Conservation (phyloP, 805 yeast genomes). For the Candida jianshihensis region DNA sequence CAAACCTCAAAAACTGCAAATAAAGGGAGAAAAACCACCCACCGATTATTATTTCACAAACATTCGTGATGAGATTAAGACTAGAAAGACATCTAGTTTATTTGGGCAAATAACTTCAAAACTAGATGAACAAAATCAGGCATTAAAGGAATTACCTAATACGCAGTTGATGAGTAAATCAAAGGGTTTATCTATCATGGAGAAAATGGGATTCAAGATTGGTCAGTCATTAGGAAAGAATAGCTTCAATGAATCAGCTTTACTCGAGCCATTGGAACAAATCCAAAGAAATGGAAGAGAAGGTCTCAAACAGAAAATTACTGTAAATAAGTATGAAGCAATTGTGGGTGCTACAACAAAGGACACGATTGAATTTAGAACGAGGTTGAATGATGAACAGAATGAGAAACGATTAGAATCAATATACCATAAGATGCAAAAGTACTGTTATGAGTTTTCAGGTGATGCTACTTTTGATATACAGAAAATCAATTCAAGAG, state of each 20-base stretch:
- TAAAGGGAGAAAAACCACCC: background rate
- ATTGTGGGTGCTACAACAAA: conserved; percentile 8
- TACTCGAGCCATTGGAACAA: conserved; percentile 27
- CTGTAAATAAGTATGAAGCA: background rate
- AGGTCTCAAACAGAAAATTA: conserved; percentile 20
- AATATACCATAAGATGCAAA: conserved; percentile 28
- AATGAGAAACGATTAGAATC: conserved; percentile 8
- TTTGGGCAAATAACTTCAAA: conserved; percentile 19
- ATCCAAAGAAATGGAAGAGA: conserved; percentile 11
- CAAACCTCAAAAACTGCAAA: conserved; percentile 3
- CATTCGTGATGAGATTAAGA: conserved; percentile 3
- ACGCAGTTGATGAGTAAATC: conserved; percentile 21
- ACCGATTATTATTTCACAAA: background rate
- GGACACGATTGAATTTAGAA: conserved; percentile 12
- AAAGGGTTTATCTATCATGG: conserved; percentile 46
- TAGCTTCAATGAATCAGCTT: conserved; percentile 14
- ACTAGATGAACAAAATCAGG: too few species aligned
- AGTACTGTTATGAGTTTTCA: conserved; percentile 34
- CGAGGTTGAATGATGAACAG: conserved; percentile 13
- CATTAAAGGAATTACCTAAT: conserved; percentile 3
- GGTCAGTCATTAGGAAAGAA: conserved; percentile 39
- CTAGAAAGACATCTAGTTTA: conserved; percentile 12
- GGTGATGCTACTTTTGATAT: conserved; percentile 24
- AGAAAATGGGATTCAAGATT: conserved; percentile 48
- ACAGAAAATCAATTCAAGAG: conserved; percentile 22